Evolutionary conservation across 495 filamentous ascomycete genomes (phyloP).

Genomic region (Aspergillus mulundensis): DNA sequence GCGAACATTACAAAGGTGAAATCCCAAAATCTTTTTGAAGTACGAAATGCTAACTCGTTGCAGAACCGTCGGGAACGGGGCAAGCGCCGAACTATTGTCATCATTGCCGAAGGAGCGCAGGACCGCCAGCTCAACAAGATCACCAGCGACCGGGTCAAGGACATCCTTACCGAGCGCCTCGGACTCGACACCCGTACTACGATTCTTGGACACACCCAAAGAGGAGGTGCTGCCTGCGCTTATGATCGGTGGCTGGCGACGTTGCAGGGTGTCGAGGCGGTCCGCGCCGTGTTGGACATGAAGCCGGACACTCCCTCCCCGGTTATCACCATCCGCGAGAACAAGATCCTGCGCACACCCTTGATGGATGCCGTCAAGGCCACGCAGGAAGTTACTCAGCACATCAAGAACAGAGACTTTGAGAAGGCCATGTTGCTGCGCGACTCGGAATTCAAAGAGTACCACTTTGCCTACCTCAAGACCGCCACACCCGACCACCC

Average conservation of each 20-base stretch:
- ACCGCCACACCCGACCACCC: conserved; percentile 72
- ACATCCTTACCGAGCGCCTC: conserved; percentile 75
- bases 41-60: too few relatives aligned
- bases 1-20: conserved; percentile 69
- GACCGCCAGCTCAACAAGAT: conserved; percentile 85
- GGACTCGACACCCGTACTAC: conserved; percentile 90
- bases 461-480: conserved; percentile 82
- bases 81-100: conserved; percentile 96
- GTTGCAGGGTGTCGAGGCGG: conserved; percentile 92
- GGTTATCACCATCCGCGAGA: conserved; percentile 93
- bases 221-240: conserved; percentile 85
- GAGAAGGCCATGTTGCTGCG: conserved; percentile 78
- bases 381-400: conserved; percentile 76
- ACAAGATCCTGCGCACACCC: conserved; percentile 89
- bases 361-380: conserved; percentile 82
- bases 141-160: conserved; percentile 72
- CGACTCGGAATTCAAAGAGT: conserved; percentile 92
- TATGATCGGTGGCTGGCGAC: conserved; percentile 95
- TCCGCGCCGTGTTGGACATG: conserved; percentile 91
- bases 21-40: background rate
- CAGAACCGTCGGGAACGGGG: conserved; percentile 81
- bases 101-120: conserved; percentile 92
- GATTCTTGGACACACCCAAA: conserved; percentile 92
- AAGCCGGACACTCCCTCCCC: conserved; percentile 85
- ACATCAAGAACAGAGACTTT: conserved; percentile 80